Conservation (phyloP, 495 filamentous ascomycete species). For the Penicillium egyptiacum region DNA sequence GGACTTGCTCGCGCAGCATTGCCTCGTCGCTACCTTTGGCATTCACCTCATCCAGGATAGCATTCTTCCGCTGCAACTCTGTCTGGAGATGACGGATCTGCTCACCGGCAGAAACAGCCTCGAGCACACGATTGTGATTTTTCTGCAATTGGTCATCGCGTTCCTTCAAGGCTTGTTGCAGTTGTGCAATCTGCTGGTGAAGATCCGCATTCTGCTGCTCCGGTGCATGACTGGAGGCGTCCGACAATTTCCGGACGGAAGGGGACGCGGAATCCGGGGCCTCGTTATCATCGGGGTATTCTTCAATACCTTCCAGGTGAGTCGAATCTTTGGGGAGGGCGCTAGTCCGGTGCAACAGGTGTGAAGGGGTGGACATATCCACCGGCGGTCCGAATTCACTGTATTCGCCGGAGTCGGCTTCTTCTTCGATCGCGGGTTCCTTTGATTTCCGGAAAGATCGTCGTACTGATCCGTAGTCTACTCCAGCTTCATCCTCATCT, state of each 20-base stretch:
- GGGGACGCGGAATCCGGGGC: slow-evolving; percentile 29
- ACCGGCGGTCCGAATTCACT: slow-evolving; percentile 50
- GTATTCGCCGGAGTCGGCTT: slow-evolving; percentile 39
- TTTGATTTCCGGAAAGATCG: slow-evolving; percentile 21
- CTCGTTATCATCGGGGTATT: slow-evolving; percentile 35
- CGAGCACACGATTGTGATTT: slow-evolving; percentile 35
- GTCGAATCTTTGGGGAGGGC: slow-evolving; percentile 36
- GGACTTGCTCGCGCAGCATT: slow-evolving; percentile 35
- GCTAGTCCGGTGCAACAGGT: slow-evolving; percentile 37
- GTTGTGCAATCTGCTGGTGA: slow-evolving; percentile 36
- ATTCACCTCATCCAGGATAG: slow-evolving; percentile 34
- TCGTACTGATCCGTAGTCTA: slow-evolving; percentile 17
- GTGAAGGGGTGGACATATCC: slow-evolving; percentile 51
- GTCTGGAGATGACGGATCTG: slow-evolving; percentile 42
- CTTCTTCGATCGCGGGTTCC: slow-evolving; percentile 39
- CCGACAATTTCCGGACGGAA: slow-evolving; percentile 31
- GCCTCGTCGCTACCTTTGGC: slow-evolving; percentile 25
- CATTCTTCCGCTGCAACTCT: slow-evolving; percentile 40
- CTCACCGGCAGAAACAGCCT: slow-evolving; percentile 41
- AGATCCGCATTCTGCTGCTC: slow-evolving; percentile 29
- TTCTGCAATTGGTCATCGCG: slow-evolving; percentile 41
- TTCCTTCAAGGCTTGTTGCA: slow-evolving; percentile 37
- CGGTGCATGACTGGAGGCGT: slow-evolving; percentile 17
- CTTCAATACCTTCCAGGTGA: slow-evolving; percentile 46
- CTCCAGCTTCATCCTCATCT: slow-evolving; percentile 20